These are phyloP conservation scores for Pseudoneurospora amorphoporcata DNA, from an alignment of 495 filamentous ascomycete species.

Conservation along the genomic window DNA sequence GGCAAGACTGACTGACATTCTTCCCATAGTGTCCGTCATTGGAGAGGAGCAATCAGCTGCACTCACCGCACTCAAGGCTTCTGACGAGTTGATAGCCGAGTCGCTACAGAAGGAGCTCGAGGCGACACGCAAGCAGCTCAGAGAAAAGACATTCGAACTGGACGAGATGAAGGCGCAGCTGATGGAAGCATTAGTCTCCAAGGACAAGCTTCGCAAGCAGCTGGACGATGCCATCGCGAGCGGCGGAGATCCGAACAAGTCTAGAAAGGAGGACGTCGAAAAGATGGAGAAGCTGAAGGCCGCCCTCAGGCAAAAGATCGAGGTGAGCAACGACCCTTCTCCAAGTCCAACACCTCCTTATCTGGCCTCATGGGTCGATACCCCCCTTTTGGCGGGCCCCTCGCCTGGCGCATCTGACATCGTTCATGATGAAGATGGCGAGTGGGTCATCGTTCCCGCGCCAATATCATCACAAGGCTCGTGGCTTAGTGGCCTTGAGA, in stretches of 20 bases:
- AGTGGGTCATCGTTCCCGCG: background rate
- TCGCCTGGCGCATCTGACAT: background rate
- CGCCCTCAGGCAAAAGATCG: conserved; percentile 36
- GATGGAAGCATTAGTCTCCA: conserved; percentile 39
- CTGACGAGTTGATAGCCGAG: conserved; percentile 40
- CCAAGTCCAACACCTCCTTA: conserved; percentile 8
- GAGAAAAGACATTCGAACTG: conserved; percentile 29
- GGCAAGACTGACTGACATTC: conserved; percentile 5
- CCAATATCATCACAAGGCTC: background rate
- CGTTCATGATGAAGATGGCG: background rate
- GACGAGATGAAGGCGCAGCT: conserved; percentile 43
- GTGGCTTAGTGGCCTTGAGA: background rate
- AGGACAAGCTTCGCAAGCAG: conserved; percentile 43
- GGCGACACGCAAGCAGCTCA: conserved; percentile 32
- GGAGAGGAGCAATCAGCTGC: conserved; percentile 36
- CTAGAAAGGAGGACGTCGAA: conserved; percentile 38
- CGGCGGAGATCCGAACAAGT: conserved; percentile 15
- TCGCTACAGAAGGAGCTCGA: conserved; percentile 44
- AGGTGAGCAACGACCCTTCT: conserved; percentile 26
- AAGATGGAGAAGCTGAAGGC: conserved; percentile 40
- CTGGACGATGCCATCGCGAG: conserved; percentile 28
- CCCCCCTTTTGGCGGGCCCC: background rate
- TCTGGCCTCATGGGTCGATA: background rate
- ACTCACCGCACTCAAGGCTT: conserved; percentile 41
- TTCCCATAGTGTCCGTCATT: conserved; percentile 32